Evolutionary conservation across 345 rosid genomes (phyloP).

Genomic region (Salix dunnii): DNA sequence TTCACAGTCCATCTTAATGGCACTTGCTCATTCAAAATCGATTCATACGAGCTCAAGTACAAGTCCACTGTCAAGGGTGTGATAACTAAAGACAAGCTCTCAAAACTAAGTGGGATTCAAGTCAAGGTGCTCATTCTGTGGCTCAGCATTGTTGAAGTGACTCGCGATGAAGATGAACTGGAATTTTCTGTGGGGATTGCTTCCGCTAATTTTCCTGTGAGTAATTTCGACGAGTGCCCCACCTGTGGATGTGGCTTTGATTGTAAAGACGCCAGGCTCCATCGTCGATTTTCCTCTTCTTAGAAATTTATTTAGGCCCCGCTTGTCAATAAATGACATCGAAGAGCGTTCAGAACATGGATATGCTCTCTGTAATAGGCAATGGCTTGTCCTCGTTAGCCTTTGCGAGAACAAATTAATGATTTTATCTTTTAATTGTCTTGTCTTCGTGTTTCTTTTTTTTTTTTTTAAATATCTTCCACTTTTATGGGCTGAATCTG

Average conservation of each 20-base stretch:
- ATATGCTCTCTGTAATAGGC: not conserved
- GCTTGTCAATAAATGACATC: not conserved
- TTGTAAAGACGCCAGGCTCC: slow-evolving; percentile 18
- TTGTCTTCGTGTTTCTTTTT: not conserved
- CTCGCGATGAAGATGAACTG: slow-evolving; percentile 35
- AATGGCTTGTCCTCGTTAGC: not conserved
- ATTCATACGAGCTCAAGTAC: slow-evolving; percentile 48
- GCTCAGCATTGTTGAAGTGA: slow-evolving; percentile 43
- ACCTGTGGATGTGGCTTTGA: slow-evolving; percentile 52
- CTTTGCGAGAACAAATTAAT: not conserved
- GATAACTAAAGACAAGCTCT: slow-evolving; percentile 34
- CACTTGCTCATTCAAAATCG: slow-evolving; percentile 36
- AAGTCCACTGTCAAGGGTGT: slow-evolving; percentile 33
- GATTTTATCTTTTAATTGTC: not conserved
- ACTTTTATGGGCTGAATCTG: too few relatives aligned
- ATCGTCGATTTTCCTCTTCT: not conserved
- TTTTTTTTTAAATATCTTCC: too few relatives aligned
- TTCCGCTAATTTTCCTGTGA: slow-evolving; percentile 37
- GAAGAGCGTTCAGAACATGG: not conserved
- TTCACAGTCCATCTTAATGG: slow-evolving; percentile 32
- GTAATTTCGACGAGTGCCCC: slow-evolving; percentile 35
- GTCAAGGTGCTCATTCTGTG: slow-evolving; percentile 45
- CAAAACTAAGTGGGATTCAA: slow-evolving; percentile 35
- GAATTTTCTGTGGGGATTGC: slow-evolving; percentile 49
- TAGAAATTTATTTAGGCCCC: not conserved